Evolutionary conservation across 495 filamentous ascomycete genomes (phyloP).

Genomic region (Polyplosphaeria fusca): DNA sequence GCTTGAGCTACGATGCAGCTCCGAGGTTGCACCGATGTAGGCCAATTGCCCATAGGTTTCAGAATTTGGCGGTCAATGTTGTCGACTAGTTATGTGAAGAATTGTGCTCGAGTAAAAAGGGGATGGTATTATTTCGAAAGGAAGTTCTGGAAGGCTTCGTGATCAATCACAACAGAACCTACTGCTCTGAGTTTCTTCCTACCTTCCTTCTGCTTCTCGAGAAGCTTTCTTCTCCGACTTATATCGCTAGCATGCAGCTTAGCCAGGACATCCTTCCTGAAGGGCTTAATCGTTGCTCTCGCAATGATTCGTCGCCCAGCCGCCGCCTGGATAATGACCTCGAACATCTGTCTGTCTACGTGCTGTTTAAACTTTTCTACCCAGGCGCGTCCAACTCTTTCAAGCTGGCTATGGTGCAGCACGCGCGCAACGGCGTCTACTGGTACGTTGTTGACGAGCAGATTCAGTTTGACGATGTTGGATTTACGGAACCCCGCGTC

Average conservation of each 20-base stretch:
- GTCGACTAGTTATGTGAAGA: too few species aligned
- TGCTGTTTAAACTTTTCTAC: conserved; percentile 96
- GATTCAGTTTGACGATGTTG: conserved; percentile 82
- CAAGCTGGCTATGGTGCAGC: conserved; percentile 74
- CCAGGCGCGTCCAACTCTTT: conserved; percentile 76
- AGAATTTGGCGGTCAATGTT: too few species aligned
- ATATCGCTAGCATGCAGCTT: conserved; percentile 94
- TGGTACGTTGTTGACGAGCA: conserved; percentile 87
- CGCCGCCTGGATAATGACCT: conserved; percentile 90
- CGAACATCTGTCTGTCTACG: conserved; percentile 92
- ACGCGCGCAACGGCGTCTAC: conserved; percentile 94
- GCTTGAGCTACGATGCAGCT: too few species aligned
- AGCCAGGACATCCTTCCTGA: conserved; percentile 87
- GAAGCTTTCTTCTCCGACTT: conserved; percentile 72
- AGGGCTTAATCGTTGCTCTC: conserved; percentile 92
- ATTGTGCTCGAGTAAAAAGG: too few species aligned
- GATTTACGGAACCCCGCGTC: conserved; percentile 82
- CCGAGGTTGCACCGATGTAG: too few species aligned
- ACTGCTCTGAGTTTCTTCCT: conserved; percentile 75
- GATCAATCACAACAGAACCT: conserved; percentile 85
- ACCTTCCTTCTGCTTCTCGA: conserved; percentile 97
- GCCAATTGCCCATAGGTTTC: too few species aligned
- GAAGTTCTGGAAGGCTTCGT: conserved; percentile 90
- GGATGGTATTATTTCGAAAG: conserved; percentile 54
- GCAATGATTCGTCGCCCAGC: conserved; percentile 82